phyloP scores from a whole-genome alignment of 305 asterid genomes.

The Solanum hybrid region DNA sequence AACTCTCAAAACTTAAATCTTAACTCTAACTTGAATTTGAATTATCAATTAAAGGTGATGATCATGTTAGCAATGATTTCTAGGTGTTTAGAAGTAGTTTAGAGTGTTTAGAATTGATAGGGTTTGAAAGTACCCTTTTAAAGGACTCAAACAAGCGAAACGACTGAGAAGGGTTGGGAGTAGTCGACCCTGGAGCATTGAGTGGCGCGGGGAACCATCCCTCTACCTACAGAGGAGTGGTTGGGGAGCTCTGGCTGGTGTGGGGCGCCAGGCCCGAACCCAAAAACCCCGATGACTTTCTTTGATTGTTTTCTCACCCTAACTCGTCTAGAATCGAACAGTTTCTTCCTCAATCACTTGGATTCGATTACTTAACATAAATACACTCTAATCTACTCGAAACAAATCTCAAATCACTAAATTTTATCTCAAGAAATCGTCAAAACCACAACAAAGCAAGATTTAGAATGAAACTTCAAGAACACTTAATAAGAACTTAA shows the following conservation, averaged over 20 bases:
- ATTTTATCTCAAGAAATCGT: background rate
- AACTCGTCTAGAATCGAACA: background rate
- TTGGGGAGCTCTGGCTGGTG: background rate
- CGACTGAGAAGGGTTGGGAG: too few relatives aligned
- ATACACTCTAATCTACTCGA: background rate
- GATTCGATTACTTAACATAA: background rate
- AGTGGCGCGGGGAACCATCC: background rate
- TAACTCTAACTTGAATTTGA: too few relatives aligned
- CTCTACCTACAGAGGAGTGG: background rate
- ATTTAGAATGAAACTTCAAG: background rate
- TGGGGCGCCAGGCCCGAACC: background rate
- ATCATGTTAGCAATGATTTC: too few relatives aligned
- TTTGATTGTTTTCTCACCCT: background rate
- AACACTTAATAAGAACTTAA: background rate
- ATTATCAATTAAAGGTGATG: too few relatives aligned
- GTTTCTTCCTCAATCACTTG: background rate
- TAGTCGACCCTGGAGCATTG: too few relatives aligned
- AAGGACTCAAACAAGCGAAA: too few relatives aligned
- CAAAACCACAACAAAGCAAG: background rate
- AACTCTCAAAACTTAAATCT: background rate
- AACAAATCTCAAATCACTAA: background rate
- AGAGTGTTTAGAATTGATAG: too few relatives aligned
- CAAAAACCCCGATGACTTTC: background rate
- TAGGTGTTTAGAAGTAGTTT: too few relatives aligned
- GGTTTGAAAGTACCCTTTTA: too few relatives aligned